Conservation (phyloP, 305 asterid genomes). For the Nicotiana rustica region DNA sequence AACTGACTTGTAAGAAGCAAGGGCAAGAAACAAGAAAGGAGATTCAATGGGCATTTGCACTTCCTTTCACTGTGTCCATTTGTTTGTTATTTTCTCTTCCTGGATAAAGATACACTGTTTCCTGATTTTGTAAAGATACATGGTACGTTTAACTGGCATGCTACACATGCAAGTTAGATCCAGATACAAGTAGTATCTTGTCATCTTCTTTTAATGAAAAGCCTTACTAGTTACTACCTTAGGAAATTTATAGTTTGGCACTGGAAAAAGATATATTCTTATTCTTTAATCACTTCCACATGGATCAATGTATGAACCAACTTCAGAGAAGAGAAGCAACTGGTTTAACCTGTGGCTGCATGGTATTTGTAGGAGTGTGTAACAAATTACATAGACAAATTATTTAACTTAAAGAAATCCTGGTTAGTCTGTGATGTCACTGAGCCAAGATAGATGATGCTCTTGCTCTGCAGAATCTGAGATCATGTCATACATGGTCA, state of each 20-base stretch:
- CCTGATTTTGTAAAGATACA: constrained; percentile 3
- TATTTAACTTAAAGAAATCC: background rate
- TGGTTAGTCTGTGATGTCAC: background rate
- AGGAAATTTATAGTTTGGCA: background rate
- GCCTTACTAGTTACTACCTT: background rate
- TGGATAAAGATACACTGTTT: background rate
- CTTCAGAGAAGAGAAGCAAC: background rate
- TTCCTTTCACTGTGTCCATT: background rate
- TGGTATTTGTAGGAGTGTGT: background rate
- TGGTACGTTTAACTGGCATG: background rate
- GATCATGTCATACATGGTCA: background rate
- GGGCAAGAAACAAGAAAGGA: background rate
- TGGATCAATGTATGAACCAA: background rate
- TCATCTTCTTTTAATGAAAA: background rate
- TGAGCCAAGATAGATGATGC: background rate
- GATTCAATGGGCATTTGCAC: background rate
- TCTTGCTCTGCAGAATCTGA: background rate
- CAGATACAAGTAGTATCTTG: background rate
- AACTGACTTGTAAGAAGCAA: background rate
- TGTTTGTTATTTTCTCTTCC: background rate
- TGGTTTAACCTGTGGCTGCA: background rate
- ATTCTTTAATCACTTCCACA: background rate
- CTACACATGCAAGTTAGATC: no score
- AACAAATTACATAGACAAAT: background rate
- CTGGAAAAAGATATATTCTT: background rate